Evolutionary conservation across 163 green algal species (phyloP).

Genomic region (Botryococcus braunii): DNA sequence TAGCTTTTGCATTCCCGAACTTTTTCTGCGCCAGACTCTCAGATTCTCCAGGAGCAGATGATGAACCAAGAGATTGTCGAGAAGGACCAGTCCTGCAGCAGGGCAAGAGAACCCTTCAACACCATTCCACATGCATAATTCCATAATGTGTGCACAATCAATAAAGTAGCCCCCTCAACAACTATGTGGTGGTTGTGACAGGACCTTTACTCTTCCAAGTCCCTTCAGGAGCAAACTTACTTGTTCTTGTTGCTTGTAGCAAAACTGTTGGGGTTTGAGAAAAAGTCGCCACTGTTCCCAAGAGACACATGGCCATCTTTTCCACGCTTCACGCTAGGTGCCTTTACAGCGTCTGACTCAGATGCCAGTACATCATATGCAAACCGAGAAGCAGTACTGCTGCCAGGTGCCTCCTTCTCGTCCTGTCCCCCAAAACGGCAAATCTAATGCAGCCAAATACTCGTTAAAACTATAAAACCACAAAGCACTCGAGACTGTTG

Average conservation of each 20-base stretch:
- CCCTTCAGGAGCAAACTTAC: neutral
- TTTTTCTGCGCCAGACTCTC: conserved; percentile 36
- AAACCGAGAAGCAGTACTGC: conserved; percentile 40
- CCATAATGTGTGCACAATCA: too few relatives aligned
- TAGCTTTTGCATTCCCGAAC: conserved; percentile 81
- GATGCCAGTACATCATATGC: conserved; percentile 37
- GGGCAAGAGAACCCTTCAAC: too few relatives aligned
- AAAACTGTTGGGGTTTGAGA: conserved; percentile 33
- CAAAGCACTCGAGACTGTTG: too few relatives aligned
- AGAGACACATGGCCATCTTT: conserved; percentile 85
- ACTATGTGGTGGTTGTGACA: too few relatives aligned
- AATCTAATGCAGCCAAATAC: too few relatives aligned
- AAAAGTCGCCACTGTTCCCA: conserved; percentile 52
- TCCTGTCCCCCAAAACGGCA: neutral
- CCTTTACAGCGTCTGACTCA: conserved; percentile 22
- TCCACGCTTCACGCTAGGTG: conserved; percentile 42
- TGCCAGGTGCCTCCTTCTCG: conserved; percentile 11
- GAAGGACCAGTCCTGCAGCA: too few relatives aligned
- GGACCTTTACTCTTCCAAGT: too few relatives aligned
- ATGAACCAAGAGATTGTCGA: too few relatives aligned
- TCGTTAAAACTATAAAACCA: too few relatives aligned
- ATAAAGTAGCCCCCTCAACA: too few relatives aligned
- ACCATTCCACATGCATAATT: too few relatives aligned
- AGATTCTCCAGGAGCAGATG: too few relatives aligned
- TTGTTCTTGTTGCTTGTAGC: neutral